Base-by-base conservation (phyloP, 352 stramenopile genomes). In the Phytophthora foliorum region DNA sequence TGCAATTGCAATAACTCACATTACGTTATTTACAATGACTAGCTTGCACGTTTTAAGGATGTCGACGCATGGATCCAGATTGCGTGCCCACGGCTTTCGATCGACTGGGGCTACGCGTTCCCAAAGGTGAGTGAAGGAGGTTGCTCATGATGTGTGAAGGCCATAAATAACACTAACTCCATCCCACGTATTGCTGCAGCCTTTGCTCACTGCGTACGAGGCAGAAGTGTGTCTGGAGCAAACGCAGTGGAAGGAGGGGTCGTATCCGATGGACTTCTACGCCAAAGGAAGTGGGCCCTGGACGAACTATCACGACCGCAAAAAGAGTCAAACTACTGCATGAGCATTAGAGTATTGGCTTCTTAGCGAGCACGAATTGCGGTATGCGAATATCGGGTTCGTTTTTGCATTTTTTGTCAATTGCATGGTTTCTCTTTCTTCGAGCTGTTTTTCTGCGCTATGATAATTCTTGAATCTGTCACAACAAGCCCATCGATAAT, bases 251-350 rank as follows among this genome's bases (percentile, higher is more conserved):
- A 80, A 85, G 45, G 82, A 98, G 25, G 84, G 77, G 6, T 75
- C 81, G 16, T 99, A 99, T 86, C 98, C 98, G 16, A 99, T 99
- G 98, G 98, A 99, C 63, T 99, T 98, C 72, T 99, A 99, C 73
- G 92, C 94, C 39, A 97, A 98, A 51, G 92, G 84, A 53, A 97
- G 96, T 70, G 97, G 97, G 6, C 82, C 91, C 14, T 99, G 98
- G 98, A 98, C 92, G 10, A 99, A 99, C 72, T 99, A 99, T 72
- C 84, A 98, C 73, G 72, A 93, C 49, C 64, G 69, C 32, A 79
- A 89, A 57, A 70, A 73, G 31, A 57, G 57, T 10, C 52, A 71
- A 63, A 32, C 24, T 58, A 38, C 39, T 56, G 50, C 52, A 21
- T 75, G 21, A 54, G 21, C 17, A 42, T 46, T 38, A 42, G 22